phyloP scores from a whole-genome alignment of 2,329 filamentous ascomycete species.

The Claviceps arundinis region DNA sequence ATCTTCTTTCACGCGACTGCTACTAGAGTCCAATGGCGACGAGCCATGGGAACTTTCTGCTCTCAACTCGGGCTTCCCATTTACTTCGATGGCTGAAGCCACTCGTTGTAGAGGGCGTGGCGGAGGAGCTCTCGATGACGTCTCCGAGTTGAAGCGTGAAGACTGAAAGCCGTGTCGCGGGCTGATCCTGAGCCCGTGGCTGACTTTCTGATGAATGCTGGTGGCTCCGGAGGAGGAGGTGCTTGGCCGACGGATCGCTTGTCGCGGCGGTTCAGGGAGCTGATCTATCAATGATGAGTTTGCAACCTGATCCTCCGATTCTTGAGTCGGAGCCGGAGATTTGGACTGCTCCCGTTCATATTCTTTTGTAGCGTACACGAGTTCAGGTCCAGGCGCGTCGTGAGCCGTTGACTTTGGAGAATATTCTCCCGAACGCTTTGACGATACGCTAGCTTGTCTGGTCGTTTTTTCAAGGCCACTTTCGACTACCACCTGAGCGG shows the following conservation, averaged over 20 bases:
- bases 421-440: not conserved
- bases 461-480: not conserved
- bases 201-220: not conserved
- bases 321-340: not conserved
- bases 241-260: not conserved
- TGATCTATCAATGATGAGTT: constrained; percentile 4
- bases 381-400: not conserved
- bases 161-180: constrained; percentile 10
- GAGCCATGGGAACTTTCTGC: constrained; percentile 13
- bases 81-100: constrained; percentile 10
- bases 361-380: not conserved
- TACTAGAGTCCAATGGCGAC: constrained; percentile 6
- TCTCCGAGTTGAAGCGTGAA: constrained; percentile 13
- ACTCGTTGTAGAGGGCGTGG: constrained; percentile 12
- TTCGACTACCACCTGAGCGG: not conserved
- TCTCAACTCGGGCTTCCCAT: constrained; percentile 5
- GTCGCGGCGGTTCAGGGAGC: constrained; percentile 1
- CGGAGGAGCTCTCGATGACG: constrained; percentile 9
- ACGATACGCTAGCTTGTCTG: not conserved
- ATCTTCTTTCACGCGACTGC: constrained; percentile 5
- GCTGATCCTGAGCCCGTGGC: not conserved
- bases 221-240: constrained; percentile 3
- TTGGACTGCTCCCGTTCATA: constrained; percentile 7
- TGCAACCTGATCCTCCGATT: not conserved
- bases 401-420: not conserved